Evolutionary conservation across 768 basidiomycete species (phyloP), one percentile per base, ranked within the genome.

Genomic region (Rhizopogon vulgaris): DNA sequence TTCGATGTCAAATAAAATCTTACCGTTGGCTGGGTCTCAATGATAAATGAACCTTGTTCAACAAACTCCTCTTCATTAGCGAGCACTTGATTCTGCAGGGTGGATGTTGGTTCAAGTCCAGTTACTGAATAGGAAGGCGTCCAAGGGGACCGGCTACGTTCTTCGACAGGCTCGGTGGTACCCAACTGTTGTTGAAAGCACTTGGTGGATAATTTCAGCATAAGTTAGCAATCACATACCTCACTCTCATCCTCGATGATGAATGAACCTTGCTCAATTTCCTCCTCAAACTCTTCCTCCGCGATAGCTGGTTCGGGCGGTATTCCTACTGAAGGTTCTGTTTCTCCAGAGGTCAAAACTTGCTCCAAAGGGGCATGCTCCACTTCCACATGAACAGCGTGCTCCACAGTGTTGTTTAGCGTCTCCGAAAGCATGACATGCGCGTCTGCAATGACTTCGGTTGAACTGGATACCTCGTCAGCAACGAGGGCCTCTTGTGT

Each of bases 121-220:
- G 61, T 63, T 12, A 71, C 69, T 22, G 70, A 70, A 54, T 71
- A 70, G 8, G 68, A 70, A n/a, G 65, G 58, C 5, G 63, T 63
- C 69, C 67, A 69, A 27, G 65, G 62, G 3, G 69, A 70, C 48
- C 58, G 58, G 22, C 63, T 61, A 30, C 61, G 55, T 32, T 46
- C 45, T 34, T 5, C 9, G 14, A 15, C 32, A 34, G 32, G 8
- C 14, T 34, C 45, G 22, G 32, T 15, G 34, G 30, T 6, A 24
- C 32, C 5, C 32, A 34, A 24, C 15, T 46, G 32, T 32, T 46
- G 32, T 34, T 22, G 9, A 34, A 46, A 22, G 22, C 9, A 15
- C 14, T 46, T 22, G 34, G 32, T 34, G 45, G 18, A 12, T 34
- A 7, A 46, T 30, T 6, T 34, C 22, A 9, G 30, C 18, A 32